These are phyloP conservation scores for Aspergillus baeticus DNA, from an alignment of 495 filamentous ascomycete genomes.

Conservation along the genomic window DNA sequence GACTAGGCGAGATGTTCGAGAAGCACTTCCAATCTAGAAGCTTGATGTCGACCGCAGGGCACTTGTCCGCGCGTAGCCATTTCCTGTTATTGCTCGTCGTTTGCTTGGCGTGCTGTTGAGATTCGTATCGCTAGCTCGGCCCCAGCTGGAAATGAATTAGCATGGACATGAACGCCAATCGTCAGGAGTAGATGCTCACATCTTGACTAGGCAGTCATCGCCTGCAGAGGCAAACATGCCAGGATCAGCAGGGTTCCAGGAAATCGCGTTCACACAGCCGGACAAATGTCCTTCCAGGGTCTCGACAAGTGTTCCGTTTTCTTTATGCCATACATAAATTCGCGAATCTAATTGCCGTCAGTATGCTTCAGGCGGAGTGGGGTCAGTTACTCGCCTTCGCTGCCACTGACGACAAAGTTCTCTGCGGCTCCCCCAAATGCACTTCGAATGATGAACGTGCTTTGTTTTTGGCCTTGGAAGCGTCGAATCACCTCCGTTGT, in stretches of 20 bases:
- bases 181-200: constrained; percentile 52
- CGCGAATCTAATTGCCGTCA: constrained; percentile 59
- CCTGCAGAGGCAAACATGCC: constrained; percentile 89
- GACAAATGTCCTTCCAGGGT: constrained; percentile 69
- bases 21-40: constrained; percentile 24
- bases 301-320: constrained; percentile 72
- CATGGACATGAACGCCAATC: too few species aligned
- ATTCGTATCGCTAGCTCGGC: constrained; percentile 32
- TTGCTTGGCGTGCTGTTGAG: constrained; percentile 21
- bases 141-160: constrained; percentile 32
- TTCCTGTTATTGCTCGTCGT: constrained; percentile 28
- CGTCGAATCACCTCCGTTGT: constrained; percentile 67
- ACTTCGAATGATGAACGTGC: constrained; percentile 73
- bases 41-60: constrained; percentile 43
- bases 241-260: constrained; percentile 84
- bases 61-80: constrained; percentile 40
- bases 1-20: not conserved
- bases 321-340: constrained; percentile 88
- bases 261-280: constrained; percentile 83
- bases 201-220: constrained; percentile 81
- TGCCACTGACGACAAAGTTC: constrained; percentile 86
- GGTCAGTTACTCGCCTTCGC: constrained; percentile 64
- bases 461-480: constrained; percentile 72
- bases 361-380: not conserved
- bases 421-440: constrained; percentile 86